Conservation (phyloP, 495 filamentous ascomycete genomes). For the Aspergillus baeticus region DNA sequence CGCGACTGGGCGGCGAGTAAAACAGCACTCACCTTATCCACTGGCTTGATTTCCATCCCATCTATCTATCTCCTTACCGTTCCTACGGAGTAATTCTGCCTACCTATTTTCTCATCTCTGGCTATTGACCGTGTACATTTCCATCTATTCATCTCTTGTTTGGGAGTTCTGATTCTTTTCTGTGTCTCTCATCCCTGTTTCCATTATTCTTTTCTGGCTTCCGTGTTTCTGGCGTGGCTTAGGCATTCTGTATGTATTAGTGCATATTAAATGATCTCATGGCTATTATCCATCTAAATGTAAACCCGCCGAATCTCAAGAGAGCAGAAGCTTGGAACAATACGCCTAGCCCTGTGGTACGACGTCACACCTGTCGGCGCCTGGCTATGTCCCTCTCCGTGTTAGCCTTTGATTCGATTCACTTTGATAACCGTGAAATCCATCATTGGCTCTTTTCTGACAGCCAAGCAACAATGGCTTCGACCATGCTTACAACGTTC, state of each 20-base stretch:
- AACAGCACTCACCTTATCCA: not conserved
- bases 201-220: conserved; percentile 7
- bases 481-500: no score
- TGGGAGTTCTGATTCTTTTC: conserved; percentile 13
- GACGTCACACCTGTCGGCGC: no score
- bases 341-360: no score
- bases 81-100: not conserved
- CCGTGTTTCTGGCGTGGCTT: conserved; percentile 14
- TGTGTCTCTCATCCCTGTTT: conserved; percentile 1
- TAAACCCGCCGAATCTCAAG: no score
- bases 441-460: not conserved
- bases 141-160: conserved; percentile 8
- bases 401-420: no score
- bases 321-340: no score
- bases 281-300: no score
- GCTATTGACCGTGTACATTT: conserved; percentile 14
- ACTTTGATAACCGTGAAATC: not conserved
- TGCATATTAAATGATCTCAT: conserved; percentile 20
- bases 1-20: not conserved
- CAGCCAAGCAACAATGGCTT: no score
- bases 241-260: conserved; percentile 16
- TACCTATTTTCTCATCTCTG: conserved; percentile 11
- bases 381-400: no score
- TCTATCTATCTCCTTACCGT: not conserved
- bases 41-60: not conserved